Conservation (phyloP, 805 yeast genomes). For the Saturnispora bothae region DNA sequence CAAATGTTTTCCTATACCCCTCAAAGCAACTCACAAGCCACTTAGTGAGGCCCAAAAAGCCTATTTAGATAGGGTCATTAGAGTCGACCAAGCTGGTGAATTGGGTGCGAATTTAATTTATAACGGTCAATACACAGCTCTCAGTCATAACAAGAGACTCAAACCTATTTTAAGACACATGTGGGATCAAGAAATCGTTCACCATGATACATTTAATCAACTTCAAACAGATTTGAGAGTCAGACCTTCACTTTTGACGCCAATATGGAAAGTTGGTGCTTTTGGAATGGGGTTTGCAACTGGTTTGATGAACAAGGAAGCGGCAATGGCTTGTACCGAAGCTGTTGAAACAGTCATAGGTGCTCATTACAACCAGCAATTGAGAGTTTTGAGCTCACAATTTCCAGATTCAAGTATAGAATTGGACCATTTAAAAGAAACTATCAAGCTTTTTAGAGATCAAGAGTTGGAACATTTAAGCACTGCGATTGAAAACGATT, state of each 20-base stretch:
- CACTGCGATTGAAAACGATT: conserved; percentile 86
- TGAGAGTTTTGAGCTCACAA: conserved; percentile 63
- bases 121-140: conserved; percentile 76
- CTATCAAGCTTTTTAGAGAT: conserved; percentile 73
- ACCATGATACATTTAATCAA: conserved; percentile 73
- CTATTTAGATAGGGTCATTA: conserved; percentile 58
- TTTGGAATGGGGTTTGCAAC: conserved; percentile 78
- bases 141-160: conserved; percentile 61
- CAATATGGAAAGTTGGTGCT: conserved; percentile 90
- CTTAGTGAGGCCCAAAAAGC: conserved; percentile 49
- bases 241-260: conserved; percentile 85
- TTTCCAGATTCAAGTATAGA: conserved; percentile 50
- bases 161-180: conserved; percentile 79
- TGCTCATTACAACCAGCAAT: conserved; percentile 84
- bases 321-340: conserved; percentile 99
- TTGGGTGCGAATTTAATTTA: conserved; percentile 91
- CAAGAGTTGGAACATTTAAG: conserved; percentile 93
- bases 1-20: conserved; percentile 2
- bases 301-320: conserved; percentile 80
- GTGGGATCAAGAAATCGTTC: conserved; percentile 98
- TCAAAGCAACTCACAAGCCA: conserved; percentile 20
- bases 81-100: conserved; percentile 98
- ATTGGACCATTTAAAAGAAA: conserved; percentile 43
- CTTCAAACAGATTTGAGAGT: conserved; percentile 71
- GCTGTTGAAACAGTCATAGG: conserved; percentile 99